phyloP scores from a whole-genome alignment of 768 basidiomycete species.

The Tylopilus sp. region DNA sequence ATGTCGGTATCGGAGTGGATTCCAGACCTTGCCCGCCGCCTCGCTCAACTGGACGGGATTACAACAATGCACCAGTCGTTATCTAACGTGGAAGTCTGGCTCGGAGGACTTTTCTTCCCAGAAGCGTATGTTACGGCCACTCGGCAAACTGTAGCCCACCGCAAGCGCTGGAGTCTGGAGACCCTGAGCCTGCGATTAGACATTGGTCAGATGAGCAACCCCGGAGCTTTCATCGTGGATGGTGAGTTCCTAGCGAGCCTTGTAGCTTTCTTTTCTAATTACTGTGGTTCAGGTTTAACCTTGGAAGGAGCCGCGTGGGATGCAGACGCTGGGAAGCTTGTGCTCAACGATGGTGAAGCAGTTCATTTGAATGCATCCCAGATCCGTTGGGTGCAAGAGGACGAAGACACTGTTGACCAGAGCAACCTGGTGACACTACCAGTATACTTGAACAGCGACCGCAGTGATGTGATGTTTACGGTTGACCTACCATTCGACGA shows the following conservation, averaged over 20 bases:
- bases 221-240: conserved; percentile 80
- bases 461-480: conserved; percentile 88
- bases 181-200: conserved; percentile 78
- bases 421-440: conserved; percentile 70
- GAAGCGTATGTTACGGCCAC: conserved; percentile 96
- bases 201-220: conserved; percentile 75
- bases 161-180: conserved; percentile 90
- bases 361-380: conserved; percentile 78
- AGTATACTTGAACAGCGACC: conserved; percentile 87
- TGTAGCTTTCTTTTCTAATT: conserved; percentile 1
- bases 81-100: conserved; percentile 77
- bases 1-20: conserved; percentile 88
- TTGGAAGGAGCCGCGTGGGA: conserved; percentile 85
- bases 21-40: conserved; percentile 70
- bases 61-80: conserved; percentile 50
- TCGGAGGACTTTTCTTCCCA: conserved; percentile 94
- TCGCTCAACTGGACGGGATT: conserved; percentile 80
- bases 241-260: conserved; percentile 50
- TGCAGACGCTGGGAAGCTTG: conserved; percentile 50
- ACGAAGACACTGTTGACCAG: conserved; percentile 32
- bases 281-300: conserved; percentile 58
- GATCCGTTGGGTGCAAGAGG: conserved; percentile 78
- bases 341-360: conserved; percentile 84
- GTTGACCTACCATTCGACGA: conserved; percentile 78
- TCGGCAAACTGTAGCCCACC: conserved; percentile 91